Evolutionary conservation across 352 stramenopile genomes (phyloP).

Genomic region (Phytopythium ostracodes): DNA sequence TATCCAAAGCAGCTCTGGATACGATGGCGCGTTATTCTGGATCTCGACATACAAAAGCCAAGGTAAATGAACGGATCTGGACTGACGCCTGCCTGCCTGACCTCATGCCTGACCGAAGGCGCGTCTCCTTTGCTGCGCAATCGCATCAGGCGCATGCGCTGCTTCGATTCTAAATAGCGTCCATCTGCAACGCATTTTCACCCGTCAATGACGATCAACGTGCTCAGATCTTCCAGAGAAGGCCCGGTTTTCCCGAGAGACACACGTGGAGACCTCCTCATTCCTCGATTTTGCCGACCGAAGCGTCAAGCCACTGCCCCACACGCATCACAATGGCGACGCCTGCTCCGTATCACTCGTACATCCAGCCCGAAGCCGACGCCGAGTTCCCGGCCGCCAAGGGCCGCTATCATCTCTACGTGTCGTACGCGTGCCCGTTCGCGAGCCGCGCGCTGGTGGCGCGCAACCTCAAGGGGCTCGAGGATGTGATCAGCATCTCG

Average conservation of each 20-base stretch:
- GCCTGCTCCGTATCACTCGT: slow-evolving; percentile 16
- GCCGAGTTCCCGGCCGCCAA: slow-evolving; percentile 33
- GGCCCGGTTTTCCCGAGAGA: background rate
- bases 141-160: no score
- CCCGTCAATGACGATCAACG: no score
- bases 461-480: slow-evolving; percentile 84
- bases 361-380: slow-evolving; percentile 27
- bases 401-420: slow-evolving; percentile 91
- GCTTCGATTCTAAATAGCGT: no score
- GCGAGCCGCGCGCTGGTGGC: slow-evolving; percentile 58
- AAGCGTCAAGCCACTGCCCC: background rate
- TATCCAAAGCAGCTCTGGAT: no score
- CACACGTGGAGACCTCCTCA: background rate
- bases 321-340: background rate
- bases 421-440: slow-evolving; percentile 89
- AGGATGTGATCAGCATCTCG: slow-evolving; percentile 87
- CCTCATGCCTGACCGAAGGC: no score
- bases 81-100: no score
- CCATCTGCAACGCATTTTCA: no score
- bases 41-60: no score
- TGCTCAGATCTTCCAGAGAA: no score
- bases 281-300: background rate
- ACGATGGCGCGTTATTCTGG: no score
- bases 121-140: no score
- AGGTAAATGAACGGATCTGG: no score